phyloP scores from a whole-genome alignment of 148 eudicot genomes.

The Fagopyrum tataricum region DNA sequence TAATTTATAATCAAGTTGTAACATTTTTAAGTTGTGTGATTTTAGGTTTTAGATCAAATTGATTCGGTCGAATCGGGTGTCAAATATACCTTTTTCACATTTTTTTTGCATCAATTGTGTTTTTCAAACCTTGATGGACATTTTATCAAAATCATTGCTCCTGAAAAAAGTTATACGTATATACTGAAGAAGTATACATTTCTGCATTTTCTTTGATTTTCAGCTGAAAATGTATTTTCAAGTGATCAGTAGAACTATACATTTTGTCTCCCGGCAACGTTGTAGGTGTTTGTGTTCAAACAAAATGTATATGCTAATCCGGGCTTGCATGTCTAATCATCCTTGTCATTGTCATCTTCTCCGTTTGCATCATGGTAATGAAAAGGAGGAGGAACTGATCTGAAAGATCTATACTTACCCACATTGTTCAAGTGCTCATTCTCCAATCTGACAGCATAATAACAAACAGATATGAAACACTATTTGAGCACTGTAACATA shows the following conservation, averaged over 20 bases:
- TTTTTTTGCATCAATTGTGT: too few species aligned
- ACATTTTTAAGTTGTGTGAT: too few species aligned
- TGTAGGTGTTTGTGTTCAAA: too few species aligned
- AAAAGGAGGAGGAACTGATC: constrained; percentile 75
- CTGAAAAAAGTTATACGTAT: too few species aligned
- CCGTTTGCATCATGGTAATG: constrained; percentile 35
- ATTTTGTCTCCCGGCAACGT: too few species aligned
- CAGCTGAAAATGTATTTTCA: background rate
- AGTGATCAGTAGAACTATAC: background rate
- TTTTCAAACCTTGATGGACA: too few species aligned
- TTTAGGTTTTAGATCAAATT: too few species aligned
- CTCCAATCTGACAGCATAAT: constrained; percentile 54
- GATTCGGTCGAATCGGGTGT: too few species aligned
- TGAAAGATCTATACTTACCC: constrained; percentile 73
- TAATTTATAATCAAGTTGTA: too few species aligned
- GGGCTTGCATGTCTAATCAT: constrained; percentile 21
- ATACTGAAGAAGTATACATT: background rate
- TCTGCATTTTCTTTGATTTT: background rate
- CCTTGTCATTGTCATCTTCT: constrained; percentile 33
- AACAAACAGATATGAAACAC: background rate
- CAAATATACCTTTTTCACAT: too few species aligned
- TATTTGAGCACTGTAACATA: background rate
- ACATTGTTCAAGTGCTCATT: constrained; percentile 87
- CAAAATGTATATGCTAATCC: background rate
- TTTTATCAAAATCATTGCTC: too few species aligned